phyloP scores from a whole-genome alignment of 2,329 filamentous ascomycete species.

The Chrysoporthe deuterocubensis region DNA sequence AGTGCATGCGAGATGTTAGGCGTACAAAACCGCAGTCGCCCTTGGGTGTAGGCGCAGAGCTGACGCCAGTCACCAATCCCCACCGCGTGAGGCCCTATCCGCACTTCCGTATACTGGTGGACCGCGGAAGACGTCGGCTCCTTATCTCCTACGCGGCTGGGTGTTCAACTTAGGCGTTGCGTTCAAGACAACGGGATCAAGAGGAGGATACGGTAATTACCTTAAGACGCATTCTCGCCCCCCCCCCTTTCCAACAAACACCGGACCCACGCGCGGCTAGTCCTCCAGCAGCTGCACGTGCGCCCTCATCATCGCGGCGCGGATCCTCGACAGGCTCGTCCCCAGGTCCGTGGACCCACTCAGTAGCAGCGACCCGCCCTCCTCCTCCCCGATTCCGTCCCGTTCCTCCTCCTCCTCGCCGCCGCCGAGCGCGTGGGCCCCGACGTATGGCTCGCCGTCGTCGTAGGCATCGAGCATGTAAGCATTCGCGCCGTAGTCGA shows the following conservation, averaged over 20 bases:
- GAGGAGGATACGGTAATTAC: not conserved
- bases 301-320: constrained; percentile 7
- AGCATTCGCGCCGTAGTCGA: not conserved
- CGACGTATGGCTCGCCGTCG: not conserved
- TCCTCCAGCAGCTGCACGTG: constrained; percentile 7
- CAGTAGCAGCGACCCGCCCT: not conserved
- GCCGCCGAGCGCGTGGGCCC: not conserved
- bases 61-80: no score
- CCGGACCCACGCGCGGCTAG: not conserved
- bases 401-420: not conserved
- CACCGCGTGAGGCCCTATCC: no score
- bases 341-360: not conserved
- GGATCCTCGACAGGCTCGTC: not conserved
- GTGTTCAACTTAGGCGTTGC: no score
- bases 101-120: no score
- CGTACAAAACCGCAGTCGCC: no score
- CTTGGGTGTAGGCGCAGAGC: no score
- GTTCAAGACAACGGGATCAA: no score
- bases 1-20: no score
- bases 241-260: no score
- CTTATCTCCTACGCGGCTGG: no score
- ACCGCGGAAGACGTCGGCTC: no score
- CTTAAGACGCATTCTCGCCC: not conserved
- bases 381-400: not conserved
- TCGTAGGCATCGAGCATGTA: not conserved